Evolutionary conservation across 2,329 filamentous ascomycete genomes (phyloP).

Genomic region (Colletotrichum musae): DNA sequence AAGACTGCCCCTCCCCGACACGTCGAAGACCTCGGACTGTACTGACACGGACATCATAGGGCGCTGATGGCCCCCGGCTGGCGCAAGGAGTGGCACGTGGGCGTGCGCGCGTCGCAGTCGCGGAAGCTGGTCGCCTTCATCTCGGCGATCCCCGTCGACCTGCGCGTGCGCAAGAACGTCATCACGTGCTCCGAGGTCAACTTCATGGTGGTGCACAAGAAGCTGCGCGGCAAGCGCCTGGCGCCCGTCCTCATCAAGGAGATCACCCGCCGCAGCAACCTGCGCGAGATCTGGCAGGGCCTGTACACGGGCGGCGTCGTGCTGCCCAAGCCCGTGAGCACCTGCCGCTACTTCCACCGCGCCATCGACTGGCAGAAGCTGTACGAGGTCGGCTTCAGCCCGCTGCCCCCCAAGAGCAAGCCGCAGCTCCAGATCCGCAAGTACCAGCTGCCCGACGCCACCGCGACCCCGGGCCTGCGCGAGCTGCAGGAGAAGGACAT

Average conservation of each 20-base stretch:
- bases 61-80: constrained; percentile 95
- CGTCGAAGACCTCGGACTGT: background rate
- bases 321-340: constrained; percentile 91
- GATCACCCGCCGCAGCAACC: constrained; percentile 92
- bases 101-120: constrained; percentile 87
- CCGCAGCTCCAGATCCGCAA: constrained; percentile 88
- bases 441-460: constrained; percentile 84
- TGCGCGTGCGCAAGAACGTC: constrained; percentile 83
- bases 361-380: constrained; percentile 96
- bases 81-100: constrained; percentile 95
- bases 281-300: constrained; percentile 90
- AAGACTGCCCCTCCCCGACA: background rate
- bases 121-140: constrained; percentile 95
- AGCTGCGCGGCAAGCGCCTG: constrained; percentile 92
- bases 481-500: constrained; percentile 86
- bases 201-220: constrained; percentile 98
- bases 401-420: constrained; percentile 86
- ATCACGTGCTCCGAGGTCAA: constrained; percentile 93
- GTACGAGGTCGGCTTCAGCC: constrained; percentile 94
- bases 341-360: constrained; percentile 95
- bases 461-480: constrained; percentile 81
- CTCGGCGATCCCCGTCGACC: constrained; percentile 87
- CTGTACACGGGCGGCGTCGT: constrained; percentile 96
- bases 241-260: constrained; percentile 97
- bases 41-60: constrained; percentile 63